A percentile compares a stretch with the other conserved stretches of the same genome.
Evolutionary conservation across 805 yeast species (phyloP).

Genomic region (Groenewaldozyma salmanticensis): DNA sequence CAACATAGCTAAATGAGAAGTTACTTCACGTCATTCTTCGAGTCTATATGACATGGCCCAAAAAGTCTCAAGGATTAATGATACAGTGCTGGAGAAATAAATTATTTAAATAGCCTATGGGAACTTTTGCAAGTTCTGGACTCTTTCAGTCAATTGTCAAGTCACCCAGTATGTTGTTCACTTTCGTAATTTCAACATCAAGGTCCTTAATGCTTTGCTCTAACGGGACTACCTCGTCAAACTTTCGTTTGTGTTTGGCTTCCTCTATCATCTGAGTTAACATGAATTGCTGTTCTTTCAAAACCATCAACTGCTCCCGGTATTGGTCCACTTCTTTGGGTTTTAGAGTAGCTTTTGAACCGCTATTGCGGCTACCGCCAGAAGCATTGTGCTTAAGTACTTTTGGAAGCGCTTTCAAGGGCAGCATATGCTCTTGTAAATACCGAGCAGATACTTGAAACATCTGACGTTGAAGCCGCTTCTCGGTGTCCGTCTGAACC

Average conservation of each 20-base stretch:
- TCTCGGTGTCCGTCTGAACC: constrained; percentile 35
- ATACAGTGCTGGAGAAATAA: no score
- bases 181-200: constrained; percentile 31
- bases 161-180: constrained; percentile 45
- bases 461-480: constrained; percentile 42
- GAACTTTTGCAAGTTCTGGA: no score
- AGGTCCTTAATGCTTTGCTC: constrained; percentile 51
- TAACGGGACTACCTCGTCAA: constrained; percentile 64
- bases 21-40: no score
- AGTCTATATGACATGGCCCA: no score
- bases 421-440: constrained; percentile 58
- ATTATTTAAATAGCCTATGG: no score
- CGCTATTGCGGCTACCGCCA: constrained; percentile 15
- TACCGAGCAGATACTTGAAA: constrained; percentile 47
- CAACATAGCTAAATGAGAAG: no score
- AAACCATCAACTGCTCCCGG: constrained; percentile 73
- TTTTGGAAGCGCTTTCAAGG: constrained; percentile 51
- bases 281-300: constrained; percentile 73
- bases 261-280: constrained; percentile 55
- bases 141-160: constrained; percentile 28
- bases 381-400: constrained; percentile 23
- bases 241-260: constrained; percentile 56
- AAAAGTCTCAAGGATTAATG: no score
- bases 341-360: constrained; percentile 7
- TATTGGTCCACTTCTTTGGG: constrained; percentile 30